Percentiles rank a stretch among this genome's conserved stretches.
Evolutionary conservation across 257 asterid species (phyloP).

Genomic region (Solanum lycopersicoides): DNA sequence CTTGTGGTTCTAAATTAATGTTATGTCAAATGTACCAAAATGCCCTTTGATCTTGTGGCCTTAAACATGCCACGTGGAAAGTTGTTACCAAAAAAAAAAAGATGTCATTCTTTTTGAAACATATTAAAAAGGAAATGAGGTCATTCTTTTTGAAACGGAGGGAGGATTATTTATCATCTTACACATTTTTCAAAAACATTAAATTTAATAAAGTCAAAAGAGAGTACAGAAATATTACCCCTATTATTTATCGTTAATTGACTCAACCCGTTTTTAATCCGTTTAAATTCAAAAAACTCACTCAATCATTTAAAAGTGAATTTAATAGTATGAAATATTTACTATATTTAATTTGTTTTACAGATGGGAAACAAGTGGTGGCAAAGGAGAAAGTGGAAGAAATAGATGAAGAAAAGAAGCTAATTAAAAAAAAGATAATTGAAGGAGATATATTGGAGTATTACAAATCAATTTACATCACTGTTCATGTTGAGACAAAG

Average conservation of each 20-base stretch:
- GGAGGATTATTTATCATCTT: too few species aligned
- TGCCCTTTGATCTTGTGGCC: too few species aligned
- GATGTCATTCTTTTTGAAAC: too few species aligned
- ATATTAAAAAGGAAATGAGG: too few species aligned
- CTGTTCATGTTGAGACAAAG: neutral
- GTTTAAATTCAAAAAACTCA: neutral
- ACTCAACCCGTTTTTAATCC: neutral
- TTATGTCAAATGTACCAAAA: too few species aligned
- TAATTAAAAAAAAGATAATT: neutral
- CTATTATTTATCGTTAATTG: neutral
- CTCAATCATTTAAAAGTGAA: neutral
- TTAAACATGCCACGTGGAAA: too few species aligned
- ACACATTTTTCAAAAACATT: too few species aligned
- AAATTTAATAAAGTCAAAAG: too few species aligned
- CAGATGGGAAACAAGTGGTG: constrained; percentile 2
- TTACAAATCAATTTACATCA: neutral
- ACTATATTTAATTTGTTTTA: neutral
- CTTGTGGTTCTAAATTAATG: too few species aligned
- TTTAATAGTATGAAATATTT: neutral
- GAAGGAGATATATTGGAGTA: constrained; percentile 4
- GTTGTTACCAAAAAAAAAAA: too few species aligned
- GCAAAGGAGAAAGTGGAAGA: constrained; percentile 1
- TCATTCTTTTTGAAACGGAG: too few species aligned
- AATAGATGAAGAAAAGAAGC: constrained; percentile 7
- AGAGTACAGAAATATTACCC: too few species aligned